Conservation (phyloP, 2,329 filamentous ascomycete species). For the Fusarium sublunatum region DNA sequence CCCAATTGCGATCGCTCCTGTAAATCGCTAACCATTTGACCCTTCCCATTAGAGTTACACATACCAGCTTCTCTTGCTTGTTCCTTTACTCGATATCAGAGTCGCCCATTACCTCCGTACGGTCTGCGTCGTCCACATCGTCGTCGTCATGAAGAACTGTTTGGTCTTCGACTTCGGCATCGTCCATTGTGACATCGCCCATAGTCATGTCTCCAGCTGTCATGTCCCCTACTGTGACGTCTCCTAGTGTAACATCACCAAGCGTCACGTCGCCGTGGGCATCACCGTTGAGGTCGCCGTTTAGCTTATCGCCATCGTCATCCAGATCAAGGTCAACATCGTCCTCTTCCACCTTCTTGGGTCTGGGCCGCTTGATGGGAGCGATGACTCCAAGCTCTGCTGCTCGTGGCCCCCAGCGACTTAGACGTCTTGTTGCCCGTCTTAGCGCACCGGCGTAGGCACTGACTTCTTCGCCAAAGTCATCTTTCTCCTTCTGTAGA, state of each 20-base stretch:
- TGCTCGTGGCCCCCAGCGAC: constrained; percentile 71
- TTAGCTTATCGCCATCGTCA: constrained; percentile 42
- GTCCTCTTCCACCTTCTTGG: constrained; percentile 43
- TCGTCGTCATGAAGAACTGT: constrained; percentile 55
- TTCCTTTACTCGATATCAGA: constrained; percentile 49
- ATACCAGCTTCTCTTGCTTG: background rate
- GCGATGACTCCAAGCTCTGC: constrained; percentile 60
- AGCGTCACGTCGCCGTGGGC: constrained; percentile 53
- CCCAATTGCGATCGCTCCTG: constrained; percentile 12
- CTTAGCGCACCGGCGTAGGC: constrained; percentile 74
- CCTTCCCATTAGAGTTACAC: constrained; percentile 25
- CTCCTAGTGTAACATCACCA: constrained; percentile 62
- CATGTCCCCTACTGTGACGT: constrained; percentile 49
- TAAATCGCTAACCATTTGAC: constrained; percentile 33
- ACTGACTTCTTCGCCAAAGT: constrained; percentile 80
- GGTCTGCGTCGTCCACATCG: constrained; percentile 58
- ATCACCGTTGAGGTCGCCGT: constrained; percentile 34
- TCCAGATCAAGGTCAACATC: constrained; percentile 45
- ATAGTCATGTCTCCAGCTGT: constrained; percentile 43
- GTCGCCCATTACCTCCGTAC: constrained; percentile 53
- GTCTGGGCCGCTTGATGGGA: constrained; percentile 57
- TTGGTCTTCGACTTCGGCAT: constrained; percentile 64
- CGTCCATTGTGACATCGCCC: constrained; percentile 61
- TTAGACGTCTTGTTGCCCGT: constrained; percentile 71
- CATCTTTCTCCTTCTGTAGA: constrained; percentile 71